These are phyloP conservation scores for Beta macrorhiza DNA, from an alignment of 179 eudicot genomes.

Conservation along the genomic window DNA sequence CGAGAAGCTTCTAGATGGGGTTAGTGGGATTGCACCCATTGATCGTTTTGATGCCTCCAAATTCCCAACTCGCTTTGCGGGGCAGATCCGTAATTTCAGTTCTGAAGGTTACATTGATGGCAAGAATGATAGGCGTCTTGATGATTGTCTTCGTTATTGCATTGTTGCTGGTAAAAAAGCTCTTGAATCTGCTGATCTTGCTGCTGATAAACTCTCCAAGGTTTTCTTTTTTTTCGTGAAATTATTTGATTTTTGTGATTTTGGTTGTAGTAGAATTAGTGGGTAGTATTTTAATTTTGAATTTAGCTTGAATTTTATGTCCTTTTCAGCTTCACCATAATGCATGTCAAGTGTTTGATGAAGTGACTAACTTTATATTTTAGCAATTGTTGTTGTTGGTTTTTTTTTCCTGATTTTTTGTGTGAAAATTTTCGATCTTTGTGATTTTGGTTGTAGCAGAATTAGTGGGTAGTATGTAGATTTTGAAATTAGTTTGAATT, in stretches of 20 bases:
- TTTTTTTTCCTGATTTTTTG: background rate
- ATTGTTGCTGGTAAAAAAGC: conserved; percentile 86
- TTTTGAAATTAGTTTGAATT: background rate
- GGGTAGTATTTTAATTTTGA: background rate
- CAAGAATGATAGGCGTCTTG: conserved; percentile 71
- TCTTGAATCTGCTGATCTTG: conserved; percentile 64
- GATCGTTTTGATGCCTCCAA: conserved; percentile 79
- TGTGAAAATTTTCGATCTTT: background rate
- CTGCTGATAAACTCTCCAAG: conserved; percentile 49
- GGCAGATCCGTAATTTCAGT: conserved; percentile 65
- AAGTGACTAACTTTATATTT: background rate
- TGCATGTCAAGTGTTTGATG: background rate
- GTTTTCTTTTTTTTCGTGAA: conserved; percentile 20
- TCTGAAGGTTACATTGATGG: conserved; percentile 76
- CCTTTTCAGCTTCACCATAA: background rate
- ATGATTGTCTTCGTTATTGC: conserved; percentile 68
- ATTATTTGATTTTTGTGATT: background rate
- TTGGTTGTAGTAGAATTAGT: background rate
- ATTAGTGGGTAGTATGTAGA: background rate
- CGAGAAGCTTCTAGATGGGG: conserved; percentile 61
- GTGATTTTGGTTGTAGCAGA: background rate
- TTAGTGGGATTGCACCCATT: conserved; percentile 61
- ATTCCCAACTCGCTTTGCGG: conserved; percentile 73
- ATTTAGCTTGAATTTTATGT: background rate
- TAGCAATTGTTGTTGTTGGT: no score